These are phyloP conservation scores for Aureobasidium namibiae DNA, from an alignment of 2,329 filamentous ascomycete species.

Conservation along the genomic window DNA sequence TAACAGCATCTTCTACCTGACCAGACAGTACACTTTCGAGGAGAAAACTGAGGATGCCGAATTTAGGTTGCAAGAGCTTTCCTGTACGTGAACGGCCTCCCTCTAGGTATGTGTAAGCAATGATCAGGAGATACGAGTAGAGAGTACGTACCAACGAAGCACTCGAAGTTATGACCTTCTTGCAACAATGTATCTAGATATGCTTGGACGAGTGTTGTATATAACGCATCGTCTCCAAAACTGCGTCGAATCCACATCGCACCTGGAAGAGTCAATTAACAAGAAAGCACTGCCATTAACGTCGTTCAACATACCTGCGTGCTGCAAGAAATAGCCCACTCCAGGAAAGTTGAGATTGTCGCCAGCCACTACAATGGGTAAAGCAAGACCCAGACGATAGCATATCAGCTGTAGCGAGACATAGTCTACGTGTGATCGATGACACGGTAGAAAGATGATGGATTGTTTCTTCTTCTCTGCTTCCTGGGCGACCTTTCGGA, in stretches of 20 bases:
- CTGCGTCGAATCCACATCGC: conserved; percentile 93
- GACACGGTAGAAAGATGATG: conserved; percentile 90
- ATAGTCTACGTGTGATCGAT: conserved; percentile 93
- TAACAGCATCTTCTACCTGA: conserved; percentile 79
- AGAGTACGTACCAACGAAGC: conserved; percentile 57
- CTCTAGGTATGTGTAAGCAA: conserved; percentile 39
- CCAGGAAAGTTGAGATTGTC: conserved; percentile 95
- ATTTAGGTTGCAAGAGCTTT: conserved; percentile 88
- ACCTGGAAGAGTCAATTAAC: conserved; percentile 29
- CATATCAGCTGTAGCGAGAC: conserved; percentile 92
- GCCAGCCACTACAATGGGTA: conserved; percentile 88
- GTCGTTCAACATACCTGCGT: conserved; percentile 54
- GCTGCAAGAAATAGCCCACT: conserved; percentile 82
- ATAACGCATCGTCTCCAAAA: conserved; percentile 86
- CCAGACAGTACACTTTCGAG: conserved; percentile 84
- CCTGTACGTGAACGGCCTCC: conserved; percentile 87
- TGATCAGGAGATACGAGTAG: background rate
- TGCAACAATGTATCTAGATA: conserved; percentile 91
- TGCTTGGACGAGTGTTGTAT: conserved; percentile 85
- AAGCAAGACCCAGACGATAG: conserved; percentile 78
- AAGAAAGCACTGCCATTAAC: too few relatives aligned
- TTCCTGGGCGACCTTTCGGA: conserved; percentile 73
- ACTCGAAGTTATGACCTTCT: conserved; percentile 89
- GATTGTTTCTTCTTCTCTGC: conserved; percentile 84
- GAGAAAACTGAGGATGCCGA: conserved; percentile 87